Evolutionary conservation across 2,329 filamentous ascomycete genomes (phyloP).

Genomic region (Fusarium decemcellulare): DNA sequence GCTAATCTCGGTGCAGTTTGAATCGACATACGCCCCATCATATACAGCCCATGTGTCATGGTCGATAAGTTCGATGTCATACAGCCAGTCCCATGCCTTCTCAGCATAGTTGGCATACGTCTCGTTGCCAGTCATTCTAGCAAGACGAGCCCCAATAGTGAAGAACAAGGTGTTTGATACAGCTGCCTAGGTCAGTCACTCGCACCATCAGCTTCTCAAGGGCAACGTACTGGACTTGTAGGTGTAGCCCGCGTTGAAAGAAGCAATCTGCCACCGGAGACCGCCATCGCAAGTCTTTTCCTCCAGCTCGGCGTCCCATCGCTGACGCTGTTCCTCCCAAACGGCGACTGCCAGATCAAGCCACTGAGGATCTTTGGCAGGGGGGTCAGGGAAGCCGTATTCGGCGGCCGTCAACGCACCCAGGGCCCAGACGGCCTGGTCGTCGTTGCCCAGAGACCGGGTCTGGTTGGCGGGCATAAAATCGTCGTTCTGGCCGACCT

Average conservation of each 20-base stretch:
- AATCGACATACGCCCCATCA: slow-evolving; percentile 69
- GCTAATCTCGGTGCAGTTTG: slow-evolving; percentile 73
- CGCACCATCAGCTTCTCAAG: no score
- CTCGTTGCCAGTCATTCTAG: slow-evolving; percentile 75
- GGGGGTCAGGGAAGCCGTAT: slow-evolving; percentile 71
- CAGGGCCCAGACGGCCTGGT: slow-evolving; percentile 80
- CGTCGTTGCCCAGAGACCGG: slow-evolving; percentile 74
- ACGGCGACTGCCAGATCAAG: slow-evolving; percentile 77
- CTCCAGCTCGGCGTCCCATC: slow-evolving; percentile 68
- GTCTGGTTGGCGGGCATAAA: slow-evolving; percentile 73
- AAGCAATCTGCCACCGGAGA: slow-evolving; percentile 85
- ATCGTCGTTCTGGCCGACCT: slow-evolving; percentile 67
- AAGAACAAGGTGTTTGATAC: slow-evolving; percentile 75
- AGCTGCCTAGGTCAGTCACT: slow-evolving; percentile 48
- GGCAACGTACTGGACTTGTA: slow-evolving; percentile 74
- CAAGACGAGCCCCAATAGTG: slow-evolving; percentile 77
- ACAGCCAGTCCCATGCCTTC: slow-evolving; percentile 74
- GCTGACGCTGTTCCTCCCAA: slow-evolving; percentile 13
- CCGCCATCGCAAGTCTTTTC: slow-evolving; percentile 72
- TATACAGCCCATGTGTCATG: slow-evolving; percentile 72
- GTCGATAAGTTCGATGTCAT: slow-evolving; percentile 69
- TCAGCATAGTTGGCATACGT: slow-evolving; percentile 76
- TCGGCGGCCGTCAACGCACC: slow-evolving; percentile 77
- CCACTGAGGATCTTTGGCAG: slow-evolving; percentile 68
- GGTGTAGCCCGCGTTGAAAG: slow-evolving; percentile 80